Evolutionary conservation across 2,329 filamentous ascomycete species (phyloP).

Genomic region (Cercospora janseana): DNA sequence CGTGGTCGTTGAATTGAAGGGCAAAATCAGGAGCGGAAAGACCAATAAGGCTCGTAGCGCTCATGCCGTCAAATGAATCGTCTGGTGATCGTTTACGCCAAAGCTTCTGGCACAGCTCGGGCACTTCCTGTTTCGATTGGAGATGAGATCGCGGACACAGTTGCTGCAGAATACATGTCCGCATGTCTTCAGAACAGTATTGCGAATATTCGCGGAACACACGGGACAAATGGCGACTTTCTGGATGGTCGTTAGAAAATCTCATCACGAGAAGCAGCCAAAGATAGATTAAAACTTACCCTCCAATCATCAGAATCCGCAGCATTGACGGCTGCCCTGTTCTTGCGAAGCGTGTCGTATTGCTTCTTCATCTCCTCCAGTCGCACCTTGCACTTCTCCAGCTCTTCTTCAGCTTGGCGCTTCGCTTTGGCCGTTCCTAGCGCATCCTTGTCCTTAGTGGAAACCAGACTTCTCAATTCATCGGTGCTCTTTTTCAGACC

Average conservation of each 20-base stretch:
- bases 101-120: conserved; percentile 91
- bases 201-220: conserved; percentile 90
- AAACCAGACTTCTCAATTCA: conserved; percentile 72
- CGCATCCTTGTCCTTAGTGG: conserved; percentile 69
- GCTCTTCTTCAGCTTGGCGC: conserved; percentile 65
- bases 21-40: background rate
- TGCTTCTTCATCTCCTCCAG: conserved; percentile 79
- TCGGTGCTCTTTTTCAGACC: conserved; percentile 70
- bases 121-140: conserved; percentile 89
- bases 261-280: background rate
- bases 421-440: conserved; percentile 62
- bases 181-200: conserved; percentile 88
- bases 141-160: conserved; percentile 85
- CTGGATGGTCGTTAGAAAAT: conserved; percentile 40
- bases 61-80: conserved; percentile 36
- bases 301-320: conserved; percentile 82
- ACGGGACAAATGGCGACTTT: conserved; percentile 83
- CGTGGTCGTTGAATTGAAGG: no score
- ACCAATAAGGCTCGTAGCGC: background rate
- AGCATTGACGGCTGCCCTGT: conserved; percentile 64
- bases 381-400: conserved; percentile 75
- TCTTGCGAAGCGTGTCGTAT: conserved; percentile 79
- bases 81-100: conserved; percentile 86
- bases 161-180: conserved; percentile 91
- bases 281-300: conserved; percentile 57